Percentiles rank a stretch among this genome's conserved stretches.
phyloP scores from a whole-genome alignment of 306 rosid genomes.

The Vigna angularis region DNA sequence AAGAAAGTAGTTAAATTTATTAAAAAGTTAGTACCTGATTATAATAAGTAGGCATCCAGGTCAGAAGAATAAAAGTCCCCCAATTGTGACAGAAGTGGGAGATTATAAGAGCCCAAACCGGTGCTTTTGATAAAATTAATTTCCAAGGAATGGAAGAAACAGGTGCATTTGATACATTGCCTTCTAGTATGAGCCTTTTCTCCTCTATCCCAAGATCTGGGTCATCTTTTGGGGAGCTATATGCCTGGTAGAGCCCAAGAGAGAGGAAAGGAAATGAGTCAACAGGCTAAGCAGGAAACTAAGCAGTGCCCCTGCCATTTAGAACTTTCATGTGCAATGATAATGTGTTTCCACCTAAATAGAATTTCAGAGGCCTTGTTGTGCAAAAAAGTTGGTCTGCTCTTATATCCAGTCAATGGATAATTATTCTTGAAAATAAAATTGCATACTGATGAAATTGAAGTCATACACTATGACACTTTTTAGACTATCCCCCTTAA shows the following conservation, averaged over 20 bases:
- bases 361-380: constrained; percentile 6
- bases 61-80: constrained; percentile 95
- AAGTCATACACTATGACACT: constrained; percentile 20
- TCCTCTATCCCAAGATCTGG: constrained; percentile 49
- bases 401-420: constrained; percentile 10
- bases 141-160: constrained; percentile 31
- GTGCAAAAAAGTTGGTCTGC: constrained; percentile 26
- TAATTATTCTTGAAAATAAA: background rate
- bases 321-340: constrained; percentile 18
- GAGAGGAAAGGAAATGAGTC: constrained; percentile 19
- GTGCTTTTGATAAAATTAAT: constrained; percentile 87
- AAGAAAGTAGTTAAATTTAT: constrained; percentile 20
- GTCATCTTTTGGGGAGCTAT: constrained; percentile 26
- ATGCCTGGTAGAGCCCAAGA: constrained; percentile 2
- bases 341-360: constrained; percentile 17
- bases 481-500: constrained; percentile 20
- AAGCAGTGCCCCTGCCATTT: constrained; percentile 14
- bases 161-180: constrained; percentile 13
- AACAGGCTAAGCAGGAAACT: constrained; percentile 25
- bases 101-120: constrained; percentile 95
- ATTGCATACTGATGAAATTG: background rate
- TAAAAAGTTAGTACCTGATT: constrained; percentile 69
- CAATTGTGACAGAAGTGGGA: constrained; percentile 95
- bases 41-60: constrained; percentile 99
- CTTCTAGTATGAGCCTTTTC: constrained; percentile 21